These are phyloP conservation scores for Vanderwaltozyma polyspora DNA, from an alignment of 805 yeast species.

Conservation along the genomic window DNA sequence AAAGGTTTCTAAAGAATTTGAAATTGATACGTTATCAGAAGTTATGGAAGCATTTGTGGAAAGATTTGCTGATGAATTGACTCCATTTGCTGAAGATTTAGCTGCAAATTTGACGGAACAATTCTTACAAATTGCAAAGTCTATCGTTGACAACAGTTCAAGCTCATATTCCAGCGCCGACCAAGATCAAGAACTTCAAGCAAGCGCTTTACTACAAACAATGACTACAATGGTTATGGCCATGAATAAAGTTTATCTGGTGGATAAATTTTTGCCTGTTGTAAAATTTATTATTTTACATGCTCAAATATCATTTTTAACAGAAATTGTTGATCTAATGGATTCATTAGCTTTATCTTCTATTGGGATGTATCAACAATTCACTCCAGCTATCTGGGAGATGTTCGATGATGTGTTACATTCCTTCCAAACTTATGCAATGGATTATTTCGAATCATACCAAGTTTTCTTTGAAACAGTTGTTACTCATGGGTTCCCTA, in stretches of 20 bases:
- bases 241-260: constrained; percentile 46
- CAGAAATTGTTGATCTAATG: constrained; percentile 53
- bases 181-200: constrained; percentile 58
- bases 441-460: constrained; percentile 46
- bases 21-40: constrained; percentile 71
- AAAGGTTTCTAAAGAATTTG: constrained; percentile 66
- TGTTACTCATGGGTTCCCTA: constrained; percentile 40
- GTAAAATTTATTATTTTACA: constrained; percentile 48
- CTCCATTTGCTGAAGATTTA: constrained; percentile 72
- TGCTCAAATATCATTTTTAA: constrained; percentile 47
- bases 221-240: constrained; percentile 63
- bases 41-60: constrained; percentile 97
- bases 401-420: constrained; percentile 38
- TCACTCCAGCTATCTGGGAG: constrained; percentile 45
- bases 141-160: constrained; percentile 39
- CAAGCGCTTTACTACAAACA: constrained; percentile 55
- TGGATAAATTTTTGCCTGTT: constrained; percentile 45
- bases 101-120: constrained; percentile 51
- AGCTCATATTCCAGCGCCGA: constrained; percentile 28
- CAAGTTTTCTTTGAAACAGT: constrained; percentile 47
- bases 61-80: constrained; percentile 70
- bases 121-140: constrained; percentile 45
- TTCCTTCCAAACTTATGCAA: constrained; percentile 48
- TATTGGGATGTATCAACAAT: constrained; percentile 32
- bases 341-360: constrained; percentile 44